Base-by-base conservation (phyloP, 768 basidiomycete species). In the Lentinula lateritia region DNA sequence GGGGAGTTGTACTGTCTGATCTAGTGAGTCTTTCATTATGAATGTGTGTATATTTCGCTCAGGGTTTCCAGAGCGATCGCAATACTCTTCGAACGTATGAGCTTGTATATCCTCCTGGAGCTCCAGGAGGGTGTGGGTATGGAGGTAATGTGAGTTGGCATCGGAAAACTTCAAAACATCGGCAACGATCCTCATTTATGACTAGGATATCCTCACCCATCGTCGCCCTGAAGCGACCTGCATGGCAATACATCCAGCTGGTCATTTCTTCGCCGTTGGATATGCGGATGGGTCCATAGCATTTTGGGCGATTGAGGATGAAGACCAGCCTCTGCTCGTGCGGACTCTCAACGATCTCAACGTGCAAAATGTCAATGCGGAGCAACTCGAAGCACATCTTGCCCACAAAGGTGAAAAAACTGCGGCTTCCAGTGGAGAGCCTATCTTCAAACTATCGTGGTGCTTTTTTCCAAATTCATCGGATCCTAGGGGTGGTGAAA, bases 391-490 rank as follows among this genome's bases (percentile, higher is more conserved):
- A 59, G 68, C 75, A 38, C 70, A 74, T 23, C 69, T 78, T 3
- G 67, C 68, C 2, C 59, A 67, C 5, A 66, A 65, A 7, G 63
- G 66, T 10, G 64, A 67, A 16, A 50, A 65, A 6, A 56, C 61
- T 4, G 55, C 64, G 38, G 56, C 58, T 16, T 55, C 64, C 32
- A 67, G 73, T 20, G 63, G 87, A 65, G 93, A 95, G 67, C 91
- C 94, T 4, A 83, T 97, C 38, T 93, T 90, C 80, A 94, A 91
- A 69, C 76, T 95, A 5, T 77, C 89, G 0, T 97, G 93, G 94
- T 90, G 88, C 60, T 82, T 83, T 0, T 93, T 88, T 71, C 76
- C 87, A 0, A 86, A 88, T 67, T 84, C 84, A 1, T 68, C 78
- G 4, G 85, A 88, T 76, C 78, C 85, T 53, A 74, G 86, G 68